These are phyloP conservation scores for Aspergillus tamarii DNA, from an alignment of 2,329 filamentous ascomycete species.

Conservation along the genomic window DNA sequence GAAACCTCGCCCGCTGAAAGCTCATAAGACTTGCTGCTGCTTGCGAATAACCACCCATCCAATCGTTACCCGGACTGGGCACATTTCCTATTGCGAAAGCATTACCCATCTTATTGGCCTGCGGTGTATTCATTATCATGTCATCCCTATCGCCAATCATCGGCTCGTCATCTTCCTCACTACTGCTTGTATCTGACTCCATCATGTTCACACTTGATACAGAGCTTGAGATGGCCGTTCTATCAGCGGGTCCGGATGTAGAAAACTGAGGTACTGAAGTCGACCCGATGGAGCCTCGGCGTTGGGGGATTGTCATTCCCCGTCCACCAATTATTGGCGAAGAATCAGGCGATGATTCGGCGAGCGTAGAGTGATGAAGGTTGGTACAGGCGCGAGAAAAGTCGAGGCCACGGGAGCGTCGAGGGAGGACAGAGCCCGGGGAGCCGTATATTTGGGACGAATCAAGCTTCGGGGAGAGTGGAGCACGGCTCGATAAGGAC, in stretches of 20 bases:
- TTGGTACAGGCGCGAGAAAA: slow-evolving; percentile 93
- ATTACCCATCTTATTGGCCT: slow-evolving; percentile 64
- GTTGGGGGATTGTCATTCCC: slow-evolving; percentile 61
- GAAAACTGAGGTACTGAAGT: slow-evolving; percentile 67
- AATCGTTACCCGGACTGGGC: slow-evolving; percentile 61
- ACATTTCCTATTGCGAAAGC: slow-evolving; percentile 52
- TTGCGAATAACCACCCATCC: slow-evolving; percentile 67
- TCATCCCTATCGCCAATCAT: slow-evolving; percentile 77
- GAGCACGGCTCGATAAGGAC: slow-evolving; percentile 61
- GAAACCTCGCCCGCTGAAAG: slow-evolving; percentile 67
- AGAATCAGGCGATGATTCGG: slow-evolving; percentile 86
- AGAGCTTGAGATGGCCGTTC: slow-evolving; percentile 75
- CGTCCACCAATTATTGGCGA: slow-evolving; percentile 82
- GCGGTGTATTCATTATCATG: slow-evolving; percentile 76
- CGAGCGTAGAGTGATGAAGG: slow-evolving; percentile 91
- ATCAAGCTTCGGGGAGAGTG: slow-evolving; percentile 85
- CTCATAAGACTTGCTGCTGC: slow-evolving; percentile 78
- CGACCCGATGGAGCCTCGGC: slow-evolving; percentile 64
- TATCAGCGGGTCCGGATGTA: slow-evolving; percentile 70
- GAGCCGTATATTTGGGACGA: slow-evolving; percentile 83
- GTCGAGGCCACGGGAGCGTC: slow-evolving; percentile 86
- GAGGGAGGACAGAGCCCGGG: slow-evolving; percentile 82
- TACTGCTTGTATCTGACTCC: slow-evolving; percentile 76
- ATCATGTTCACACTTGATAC: slow-evolving; percentile 79
- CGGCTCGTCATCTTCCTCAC: slow-evolving; percentile 60